Percentiles rank a stretch among this genome's conserved stretches.
These are phyloP conservation scores for Stipa capillata DNA, from an alignment of 176 grass and related monocot species.

Conservation along the genomic window DNA sequence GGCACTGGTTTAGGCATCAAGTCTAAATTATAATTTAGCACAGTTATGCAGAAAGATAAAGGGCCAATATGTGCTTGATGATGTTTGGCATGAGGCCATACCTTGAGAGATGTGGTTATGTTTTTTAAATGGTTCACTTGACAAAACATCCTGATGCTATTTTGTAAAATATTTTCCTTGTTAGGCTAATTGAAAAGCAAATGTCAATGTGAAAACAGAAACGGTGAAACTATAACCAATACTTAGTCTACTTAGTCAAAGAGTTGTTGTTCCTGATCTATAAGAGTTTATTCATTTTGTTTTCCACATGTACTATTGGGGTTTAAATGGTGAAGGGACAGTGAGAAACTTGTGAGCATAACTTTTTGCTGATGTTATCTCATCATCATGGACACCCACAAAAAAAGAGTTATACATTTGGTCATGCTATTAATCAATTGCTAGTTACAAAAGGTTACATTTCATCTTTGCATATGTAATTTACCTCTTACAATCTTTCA, in stretches of 20 bases:
- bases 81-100: background rate
- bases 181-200: background rate
- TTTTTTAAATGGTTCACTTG: background rate
- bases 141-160: background rate
- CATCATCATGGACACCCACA: background rate
- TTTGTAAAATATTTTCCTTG: background rate
- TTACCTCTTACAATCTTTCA: background rate
- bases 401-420: background rate
- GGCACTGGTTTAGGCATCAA: background rate
- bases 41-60: background rate
- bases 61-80: background rate
- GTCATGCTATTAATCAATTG: background rate
- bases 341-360: background rate
- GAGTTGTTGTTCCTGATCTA: background rate
- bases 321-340: background rate
- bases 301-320: background rate
- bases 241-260: background rate
- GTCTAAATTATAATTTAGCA: background rate
- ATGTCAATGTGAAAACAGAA: background rate
- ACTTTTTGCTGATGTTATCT: background rate
- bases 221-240: background rate
- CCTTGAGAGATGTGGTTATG: background rate
- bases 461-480: background rate
- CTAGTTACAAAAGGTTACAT: background rate
- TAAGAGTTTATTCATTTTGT: background rate